Evolutionary conservation across 495 filamentous ascomycete genomes (phyloP), one percentile per base, ranked within the genome.

Genomic region (Hyaloscypha bicolor): DNA sequence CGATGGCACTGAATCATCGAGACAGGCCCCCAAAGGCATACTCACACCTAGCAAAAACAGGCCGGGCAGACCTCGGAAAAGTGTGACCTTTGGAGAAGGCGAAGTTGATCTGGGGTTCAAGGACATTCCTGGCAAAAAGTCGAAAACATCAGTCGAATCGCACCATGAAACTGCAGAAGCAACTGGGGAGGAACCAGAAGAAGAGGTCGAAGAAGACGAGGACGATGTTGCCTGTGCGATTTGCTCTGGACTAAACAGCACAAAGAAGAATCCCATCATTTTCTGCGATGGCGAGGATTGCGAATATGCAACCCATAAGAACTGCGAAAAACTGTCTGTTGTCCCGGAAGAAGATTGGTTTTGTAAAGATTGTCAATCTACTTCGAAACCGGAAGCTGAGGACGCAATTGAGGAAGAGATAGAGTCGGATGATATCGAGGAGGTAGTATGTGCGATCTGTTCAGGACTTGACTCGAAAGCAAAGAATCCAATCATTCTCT

Each of bases 211-310:
- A 1, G 53, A 62, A 33, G 58, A 45, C 8, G 62, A 56, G 30
- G 48, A 66, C 6, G 65, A 63, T 32, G 19, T 33, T 39, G 32
- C 59, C 5, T 57, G 55, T 45, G 63, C 19, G 2, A 37, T 57
- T 12, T 65, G 52, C 33, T 19, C 12, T 3, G 35, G 35, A 42
- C 33, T 45, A 8, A 42, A 51, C 5, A 32, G 6, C 16, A 32
- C 51, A n/a, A 65, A 59, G 21, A 58, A 39, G 5, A 65, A 59
- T 32, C 42, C 19, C 0, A 65, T 97, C 67, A 87, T 97, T 22
- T 93, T 96, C 73, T 97, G 93, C 75, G 93, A 97, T 75, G 90
- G 88, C 75, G 93, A 97, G 74, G 90, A 88, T 48, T 97, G 93
- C 78, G 91, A 96, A 79, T 81, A 89, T 66, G 90, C 90, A 0